Conservation (phyloP, 1,284 basidiomycete species). For the Amylostereum areolatum region DNA sequence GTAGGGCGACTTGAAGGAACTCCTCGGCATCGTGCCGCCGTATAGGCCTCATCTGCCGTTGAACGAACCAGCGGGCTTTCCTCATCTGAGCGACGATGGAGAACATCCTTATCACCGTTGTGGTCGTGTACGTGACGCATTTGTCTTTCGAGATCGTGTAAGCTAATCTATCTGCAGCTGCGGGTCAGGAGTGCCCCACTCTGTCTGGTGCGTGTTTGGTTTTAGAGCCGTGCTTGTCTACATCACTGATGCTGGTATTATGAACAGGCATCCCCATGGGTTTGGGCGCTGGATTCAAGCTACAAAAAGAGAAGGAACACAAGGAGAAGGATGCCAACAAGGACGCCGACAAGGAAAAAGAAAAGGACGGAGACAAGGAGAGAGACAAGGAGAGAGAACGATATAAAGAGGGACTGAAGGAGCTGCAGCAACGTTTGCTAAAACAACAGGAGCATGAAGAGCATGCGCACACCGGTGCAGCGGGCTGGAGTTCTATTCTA, state of each 20-base stretch:
- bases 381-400: constrained; percentile 28
- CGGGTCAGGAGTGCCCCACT: constrained; percentile 80
- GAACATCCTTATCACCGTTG: constrained; percentile 75
- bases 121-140: constrained; percentile 59
- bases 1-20: constrained; percentile 71
- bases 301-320: constrained; percentile 39
- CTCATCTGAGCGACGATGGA: constrained; percentile 43
- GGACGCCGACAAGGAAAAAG: constrained; percentile 40
- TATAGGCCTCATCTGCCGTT: constrained; percentile 32
- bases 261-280: constrained; percentile 64
- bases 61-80: constrained; percentile 30
- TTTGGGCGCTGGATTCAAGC: constrained; percentile 69
- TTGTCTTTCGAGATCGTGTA: constrained; percentile 7
- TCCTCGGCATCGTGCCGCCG: constrained; percentile 61
- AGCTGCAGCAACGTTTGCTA: constrained; percentile 13
- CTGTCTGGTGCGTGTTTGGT: constrained; percentile 42
- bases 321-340: constrained; percentile 32
- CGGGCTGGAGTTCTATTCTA: constrained; percentile 67
- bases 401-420: constrained; percentile 21
- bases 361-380: constrained; percentile 29
- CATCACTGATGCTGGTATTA: background rate
- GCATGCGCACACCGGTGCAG: constrained; percentile 14
- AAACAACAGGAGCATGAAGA: constrained; percentile 2
- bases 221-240: background rate
- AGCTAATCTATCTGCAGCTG: constrained; percentile 36